Conservation (phyloP, 2,329 filamentous ascomycete genomes). For the Zelopaecilomyces penicillatus region DNA sequence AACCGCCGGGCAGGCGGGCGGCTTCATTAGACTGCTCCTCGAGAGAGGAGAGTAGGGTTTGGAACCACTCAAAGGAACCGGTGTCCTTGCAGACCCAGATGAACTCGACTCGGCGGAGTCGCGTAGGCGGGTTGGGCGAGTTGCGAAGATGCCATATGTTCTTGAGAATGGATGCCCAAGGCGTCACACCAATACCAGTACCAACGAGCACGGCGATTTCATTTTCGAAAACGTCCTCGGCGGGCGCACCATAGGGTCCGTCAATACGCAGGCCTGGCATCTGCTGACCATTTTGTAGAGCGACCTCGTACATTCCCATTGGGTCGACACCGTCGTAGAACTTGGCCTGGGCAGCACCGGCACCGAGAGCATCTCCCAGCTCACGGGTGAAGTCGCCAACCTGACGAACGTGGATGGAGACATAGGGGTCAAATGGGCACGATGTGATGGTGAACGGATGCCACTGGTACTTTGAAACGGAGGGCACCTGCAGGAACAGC, state of each 20-base stretch:
- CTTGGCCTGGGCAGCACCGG: constrained; percentile 77
- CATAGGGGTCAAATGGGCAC: constrained; percentile 89
- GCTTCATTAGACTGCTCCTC: constrained; percentile 74
- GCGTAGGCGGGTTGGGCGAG: constrained; percentile 77
- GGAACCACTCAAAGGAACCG: constrained; percentile 97
- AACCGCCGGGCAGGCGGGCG: constrained; percentile 57
- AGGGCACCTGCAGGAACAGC: constrained; percentile 91
- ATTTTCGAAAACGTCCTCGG: constrained; percentile 94
- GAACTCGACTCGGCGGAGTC: constrained; percentile 91
- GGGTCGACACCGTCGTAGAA: constrained; percentile 87
- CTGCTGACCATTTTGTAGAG: constrained; percentile 81
- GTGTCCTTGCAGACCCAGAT: constrained; percentile 98
- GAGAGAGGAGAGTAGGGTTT: constrained; percentile 81
- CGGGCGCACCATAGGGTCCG: constrained; percentile 91
- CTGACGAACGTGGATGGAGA: constrained; percentile 90
- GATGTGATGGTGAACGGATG: constrained; percentile 99
- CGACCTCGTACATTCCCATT: constrained; percentile 96
- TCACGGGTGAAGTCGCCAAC: constrained; percentile 91
- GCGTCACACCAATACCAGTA: constrained; percentile 80
- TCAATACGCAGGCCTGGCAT: constrained; percentile 90
- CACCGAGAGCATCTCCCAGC: constrained; percentile 94
- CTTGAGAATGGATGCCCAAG: constrained; percentile 83
- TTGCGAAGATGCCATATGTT: constrained; percentile 97
- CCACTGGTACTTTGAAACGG: constrained; percentile 86
- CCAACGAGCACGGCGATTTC: constrained; percentile 81